These are phyloP conservation scores for Botryotinia globosa DNA, from an alignment of 2,329 filamentous ascomycete species.

Conservation along the genomic window DNA sequence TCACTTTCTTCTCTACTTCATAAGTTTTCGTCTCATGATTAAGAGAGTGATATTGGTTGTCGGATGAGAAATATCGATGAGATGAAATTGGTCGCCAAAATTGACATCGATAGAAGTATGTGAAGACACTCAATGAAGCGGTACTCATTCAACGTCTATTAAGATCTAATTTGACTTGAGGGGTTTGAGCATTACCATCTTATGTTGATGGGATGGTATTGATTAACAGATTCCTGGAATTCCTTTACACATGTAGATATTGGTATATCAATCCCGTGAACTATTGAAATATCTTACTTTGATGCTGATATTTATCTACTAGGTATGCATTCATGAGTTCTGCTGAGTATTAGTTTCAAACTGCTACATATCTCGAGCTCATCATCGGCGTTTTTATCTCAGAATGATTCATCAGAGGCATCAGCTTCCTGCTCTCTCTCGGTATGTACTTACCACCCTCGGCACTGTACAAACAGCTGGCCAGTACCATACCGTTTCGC, in stretches of 20 bases:
- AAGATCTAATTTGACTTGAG: background rate
- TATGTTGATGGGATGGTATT: background rate
- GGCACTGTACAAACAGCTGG: background rate
- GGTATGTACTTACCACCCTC: background rate
- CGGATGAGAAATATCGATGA: rapidly evolving
- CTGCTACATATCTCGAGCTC: background rate
- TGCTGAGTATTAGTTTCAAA: background rate
- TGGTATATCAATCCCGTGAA: background rate
- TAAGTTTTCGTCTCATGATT: background rate
- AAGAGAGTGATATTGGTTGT: background rate
- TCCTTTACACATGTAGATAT: background rate
- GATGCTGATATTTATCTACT: background rate
- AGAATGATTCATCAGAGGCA: background rate
- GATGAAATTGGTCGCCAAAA: background rate
- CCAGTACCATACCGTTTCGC: background rate
- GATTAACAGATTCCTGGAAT: background rate
- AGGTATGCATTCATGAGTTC: background rate
- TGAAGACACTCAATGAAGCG: background rate
- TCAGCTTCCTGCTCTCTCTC: background rate
- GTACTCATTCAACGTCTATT: background rate
- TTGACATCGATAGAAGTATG: background rate
- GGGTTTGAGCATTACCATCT: background rate
- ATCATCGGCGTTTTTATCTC: background rate
- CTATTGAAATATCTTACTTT: background rate
- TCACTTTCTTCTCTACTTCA: background rate